Base-by-base conservation (phyloP, 2,329 filamentous ascomycete species). In the Ceratocystis cacaofunesta region DNA sequence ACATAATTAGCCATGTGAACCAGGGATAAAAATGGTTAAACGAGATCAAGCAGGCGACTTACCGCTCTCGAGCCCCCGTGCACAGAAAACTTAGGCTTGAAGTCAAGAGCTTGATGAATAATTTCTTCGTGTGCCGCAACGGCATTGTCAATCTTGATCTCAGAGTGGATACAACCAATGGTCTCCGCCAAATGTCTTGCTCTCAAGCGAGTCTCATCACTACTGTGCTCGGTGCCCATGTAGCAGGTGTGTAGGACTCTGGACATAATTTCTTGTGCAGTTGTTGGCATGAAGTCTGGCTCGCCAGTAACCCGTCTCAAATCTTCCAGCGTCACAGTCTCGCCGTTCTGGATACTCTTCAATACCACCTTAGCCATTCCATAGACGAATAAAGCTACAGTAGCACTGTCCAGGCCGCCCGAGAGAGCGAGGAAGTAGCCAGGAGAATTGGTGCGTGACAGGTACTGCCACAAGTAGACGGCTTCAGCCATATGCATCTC, bases 131-230 rank as follows among this genome's bases (percentile, higher is more conserved):
- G 81, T 0, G 82, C 77, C 5, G 81, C 82, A 52, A 86, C 84
- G n/a, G 76, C 77, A 48, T 79, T 78, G 71, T 92, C 89, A 66
- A 92, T 90, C 70, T 90, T 83, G 57, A 90, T 77, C 71, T 92
- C 82, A 3, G 83, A 78, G 71, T 94, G 90, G 70, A 90, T 85
- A 17, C 82, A 78, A 2, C 88, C 89, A 63, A 92, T 90, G 3
- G 77, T 78, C 3, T 77, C 71, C 3, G 80, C 73, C 0, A 92
- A 78, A 0, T 81, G 78, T 70, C 82, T 81, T 1, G 89, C 86
- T 73, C 85, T 76, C 10, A 76, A 76, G 8, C 84, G 74, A 0
- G 85, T 87, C 67, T 85, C 83, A 30, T 77, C 74, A 8, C 79
- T 81, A 0, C 79, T 83, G 70, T 86, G 83, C 67, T 79, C 74